Base-by-base conservation (phyloP, 1,284 basidiomycete genomes). In the Sporisorium graminicola region DNA sequence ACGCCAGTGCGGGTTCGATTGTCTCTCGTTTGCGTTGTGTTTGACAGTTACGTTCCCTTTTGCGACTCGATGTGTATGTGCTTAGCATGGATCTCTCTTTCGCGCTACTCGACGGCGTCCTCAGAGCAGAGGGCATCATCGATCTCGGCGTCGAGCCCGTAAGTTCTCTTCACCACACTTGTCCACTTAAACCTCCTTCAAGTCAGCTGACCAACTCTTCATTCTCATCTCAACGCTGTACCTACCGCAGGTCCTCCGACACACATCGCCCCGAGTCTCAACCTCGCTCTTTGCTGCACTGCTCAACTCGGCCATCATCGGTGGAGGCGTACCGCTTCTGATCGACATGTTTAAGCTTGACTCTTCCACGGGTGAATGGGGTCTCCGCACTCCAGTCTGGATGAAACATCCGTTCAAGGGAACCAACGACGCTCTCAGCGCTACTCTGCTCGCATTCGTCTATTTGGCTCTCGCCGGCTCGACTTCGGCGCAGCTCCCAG, bases 101-200 rank as follows among this genome's bases (percentile, higher is more conserved):
- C 29, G 61, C 73, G 2, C 44, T 64, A 0, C 62, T 82, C 8
- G 81, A 83, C 46, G 78, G 76, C 35, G 22, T 81, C 31, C 74
- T 77, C 33, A 68, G 81, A 46, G 58, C 76, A 18, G 81, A 83
- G 47, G 81, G 76, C 22, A 78, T 83, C 58, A 72, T 71, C 27
- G 61, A 64, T 20, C 65, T 80, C 13, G 80, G 80, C 20, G 59
- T 81, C 22, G 64, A 75, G 20, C 52, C 44, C 1, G 77, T 78
- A 43, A 57, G 66, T 33, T 43, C 14, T 18, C n/a, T 29, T 12
- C 33, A 29, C 26, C n/a, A 31, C 20, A 4, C 49, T 10, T 10
- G 29, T 31, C 29, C 29, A 31, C 29, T 6, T 14, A 14, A 20
- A 9, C n/a, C 27, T 10, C 18, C 4, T 20, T 12, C n/a, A 31